These are phyloP conservation scores for Oenanthe javanica DNA, from an alignment of 140 eudicot genomes.

Conservation along the genomic window DNA sequence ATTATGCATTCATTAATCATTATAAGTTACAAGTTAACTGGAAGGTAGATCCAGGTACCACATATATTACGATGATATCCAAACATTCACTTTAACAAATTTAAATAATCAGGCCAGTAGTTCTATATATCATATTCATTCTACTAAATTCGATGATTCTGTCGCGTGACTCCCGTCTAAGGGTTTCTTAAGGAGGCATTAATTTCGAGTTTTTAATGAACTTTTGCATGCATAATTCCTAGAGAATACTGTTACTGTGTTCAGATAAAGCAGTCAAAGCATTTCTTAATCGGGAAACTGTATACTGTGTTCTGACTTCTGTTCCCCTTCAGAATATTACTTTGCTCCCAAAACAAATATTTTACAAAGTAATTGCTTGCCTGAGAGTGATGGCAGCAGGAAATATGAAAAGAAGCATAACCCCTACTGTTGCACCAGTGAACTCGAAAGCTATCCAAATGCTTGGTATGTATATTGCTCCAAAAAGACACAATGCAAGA, in stretches of 20 bases:
- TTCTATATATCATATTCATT: neutral
- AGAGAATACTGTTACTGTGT: neutral
- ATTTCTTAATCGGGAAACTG: neutral
- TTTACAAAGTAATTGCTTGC: neutral
- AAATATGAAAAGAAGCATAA: constrained; percentile 13
- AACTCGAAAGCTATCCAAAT: constrained; percentile 17
- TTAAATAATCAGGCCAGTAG: neutral
- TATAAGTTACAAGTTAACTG: neutral
- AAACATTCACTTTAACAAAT: neutral
- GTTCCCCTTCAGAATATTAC: neutral
- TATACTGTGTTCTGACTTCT: neutral
- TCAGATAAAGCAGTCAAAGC: neutral
- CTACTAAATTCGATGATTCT: neutral
- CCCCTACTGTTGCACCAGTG: constrained; percentile 11
- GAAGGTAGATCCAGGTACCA: neutral
- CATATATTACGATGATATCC: neutral
- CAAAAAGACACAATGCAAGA: neutral
- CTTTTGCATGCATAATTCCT: neutral
- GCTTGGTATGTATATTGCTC: constrained; percentile 14
- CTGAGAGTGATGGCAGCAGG: constrained; percentile 20
- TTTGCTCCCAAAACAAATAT: neutral
- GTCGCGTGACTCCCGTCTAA: neutral
- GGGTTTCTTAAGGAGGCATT: neutral
- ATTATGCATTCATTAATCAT: neutral
- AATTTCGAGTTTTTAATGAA: neutral